phyloP scores from a whole-genome alignment of 176 grass and related monocot genomes.

The Musa schizocarpa region DNA sequence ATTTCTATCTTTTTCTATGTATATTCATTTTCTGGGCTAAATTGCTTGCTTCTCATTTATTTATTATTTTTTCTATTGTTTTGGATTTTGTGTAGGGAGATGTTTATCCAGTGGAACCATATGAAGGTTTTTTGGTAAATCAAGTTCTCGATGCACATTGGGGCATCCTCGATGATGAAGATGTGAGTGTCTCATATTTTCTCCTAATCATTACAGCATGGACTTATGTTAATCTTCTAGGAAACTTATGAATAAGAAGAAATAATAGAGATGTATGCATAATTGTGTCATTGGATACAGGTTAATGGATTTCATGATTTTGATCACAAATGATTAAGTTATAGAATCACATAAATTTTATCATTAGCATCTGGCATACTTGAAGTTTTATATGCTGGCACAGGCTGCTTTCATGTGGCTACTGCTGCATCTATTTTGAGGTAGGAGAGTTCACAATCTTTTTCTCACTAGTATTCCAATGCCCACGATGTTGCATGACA shows the following conservation, averaged over 20 bases:
- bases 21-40: not conserved
- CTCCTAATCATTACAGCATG: not conserved
- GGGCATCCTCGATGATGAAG: conserved; percentile 49
- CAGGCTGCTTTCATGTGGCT: not conserved
- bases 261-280: not conserved
- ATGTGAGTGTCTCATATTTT: conserved; percentile 35
- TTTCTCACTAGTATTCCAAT: no score
- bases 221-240: not conserved
- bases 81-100: conserved; percentile 44
- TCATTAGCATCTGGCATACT: not conserved
- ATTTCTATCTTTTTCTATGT: not conserved
- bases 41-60: not conserved
- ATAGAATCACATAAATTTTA: not conserved
- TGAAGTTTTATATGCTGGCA: not conserved
- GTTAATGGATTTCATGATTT: not conserved
- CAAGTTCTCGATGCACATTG: conserved; percentile 82
- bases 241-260: not conserved
- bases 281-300: not conserved
- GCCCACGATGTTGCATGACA: no score
- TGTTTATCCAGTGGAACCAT: conserved; percentile 73
- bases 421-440: not conserved
- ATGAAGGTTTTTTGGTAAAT: conserved; percentile 39
- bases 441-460: not conserved
- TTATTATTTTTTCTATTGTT: not conserved
- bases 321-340: not conserved